phyloP scores from a whole-genome alignment of 768 basidiomycete genomes.

The Lactarius quietus region DNA sequence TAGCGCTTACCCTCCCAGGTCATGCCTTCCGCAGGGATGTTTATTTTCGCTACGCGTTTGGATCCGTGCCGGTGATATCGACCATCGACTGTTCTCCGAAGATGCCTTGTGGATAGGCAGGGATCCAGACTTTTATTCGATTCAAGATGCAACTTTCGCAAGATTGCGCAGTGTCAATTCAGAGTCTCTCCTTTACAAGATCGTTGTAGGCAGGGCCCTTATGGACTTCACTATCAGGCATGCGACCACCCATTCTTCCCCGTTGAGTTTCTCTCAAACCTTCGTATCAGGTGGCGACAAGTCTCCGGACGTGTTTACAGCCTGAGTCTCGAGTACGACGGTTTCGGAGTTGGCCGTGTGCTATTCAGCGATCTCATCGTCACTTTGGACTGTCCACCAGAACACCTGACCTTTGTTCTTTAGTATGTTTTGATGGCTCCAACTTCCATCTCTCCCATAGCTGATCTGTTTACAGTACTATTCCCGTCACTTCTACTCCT shows the following conservation, averaged over 20 bases:
- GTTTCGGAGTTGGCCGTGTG: conserved; percentile 53
- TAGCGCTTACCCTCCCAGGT: conserved; percentile 60
- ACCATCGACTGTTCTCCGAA: conserved; percentile 61
- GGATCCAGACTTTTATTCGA: conserved; percentile 59
- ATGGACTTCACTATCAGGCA: conserved; percentile 56
- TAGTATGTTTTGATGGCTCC: conserved; percentile 42
- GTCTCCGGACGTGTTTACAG: conserved; percentile 45
- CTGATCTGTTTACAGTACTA: conserved; percentile 38
- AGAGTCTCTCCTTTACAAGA: conserved; percentile 52
- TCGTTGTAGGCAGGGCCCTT: conserved; percentile 51
- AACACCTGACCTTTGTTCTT: conserved; percentile 52
- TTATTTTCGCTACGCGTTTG: conserved; percentile 60
- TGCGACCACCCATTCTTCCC: conserved; percentile 10
- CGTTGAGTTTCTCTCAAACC: background rate
- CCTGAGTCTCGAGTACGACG: conserved; percentile 63
- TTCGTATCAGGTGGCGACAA: conserved; percentile 45
- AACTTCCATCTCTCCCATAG: background rate
- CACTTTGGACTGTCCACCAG: conserved; percentile 52
- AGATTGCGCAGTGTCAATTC: conserved; percentile 41
- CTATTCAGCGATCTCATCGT: conserved; percentile 54
- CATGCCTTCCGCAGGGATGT: conserved; percentile 49
- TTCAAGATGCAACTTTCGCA: conserved; percentile 56
- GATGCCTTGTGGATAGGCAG: conserved; percentile 64
- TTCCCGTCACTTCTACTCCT: conserved; percentile 53
- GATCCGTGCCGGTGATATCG: conserved; percentile 53